These are phyloP conservation scores for Aspergillus udagawae DNA, from an alignment of 2,329 filamentous ascomycete genomes.

Conservation along the genomic window DNA sequence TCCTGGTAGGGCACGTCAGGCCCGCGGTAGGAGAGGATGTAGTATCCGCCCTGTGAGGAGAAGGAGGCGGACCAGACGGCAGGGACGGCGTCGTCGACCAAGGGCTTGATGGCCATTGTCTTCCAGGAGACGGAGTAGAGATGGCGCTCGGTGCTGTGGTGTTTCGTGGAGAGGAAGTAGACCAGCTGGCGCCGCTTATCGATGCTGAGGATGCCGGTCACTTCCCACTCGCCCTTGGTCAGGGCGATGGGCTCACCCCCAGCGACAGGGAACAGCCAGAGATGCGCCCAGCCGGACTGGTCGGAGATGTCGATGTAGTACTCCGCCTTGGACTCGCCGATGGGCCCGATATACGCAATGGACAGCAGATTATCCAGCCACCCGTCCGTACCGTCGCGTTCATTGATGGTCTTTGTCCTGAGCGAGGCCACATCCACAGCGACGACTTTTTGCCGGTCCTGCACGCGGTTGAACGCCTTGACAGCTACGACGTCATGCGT, in stretches of 20 bases:
- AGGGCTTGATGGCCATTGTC: slow-evolving; percentile 49
- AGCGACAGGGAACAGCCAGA: slow-evolving; percentile 60
- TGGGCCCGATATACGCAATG: slow-evolving; percentile 43
- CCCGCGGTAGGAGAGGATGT: slow-evolving; percentile 61
- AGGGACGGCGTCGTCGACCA: slow-evolving; percentile 58
- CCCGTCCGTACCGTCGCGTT: slow-evolving; percentile 56
- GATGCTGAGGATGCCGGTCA: slow-evolving; percentile 56
- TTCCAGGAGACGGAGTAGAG: slow-evolving; percentile 62
- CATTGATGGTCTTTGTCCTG: slow-evolving; percentile 47
- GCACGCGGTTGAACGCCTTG: slow-evolving; percentile 65
- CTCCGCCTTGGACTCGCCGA: slow-evolving; percentile 28
- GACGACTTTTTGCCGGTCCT: slow-evolving; percentile 61
- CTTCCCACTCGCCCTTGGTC: slow-evolving; percentile 65
- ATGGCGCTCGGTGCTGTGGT: slow-evolving; percentile 64
- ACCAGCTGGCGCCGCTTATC: slow-evolving; percentile 54
- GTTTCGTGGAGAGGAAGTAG: slow-evolving; percentile 63
- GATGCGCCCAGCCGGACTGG: slow-evolving; percentile 60
- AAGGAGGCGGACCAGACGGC: slow-evolving; percentile 64
- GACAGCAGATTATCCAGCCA: slow-evolving; percentile 56
- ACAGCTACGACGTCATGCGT: slow-evolving; percentile 59
- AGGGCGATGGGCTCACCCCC: slow-evolving; percentile 54
- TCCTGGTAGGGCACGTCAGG: slow-evolving; percentile 68
- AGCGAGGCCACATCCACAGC: slow-evolving; percentile 52
- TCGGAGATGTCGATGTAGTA: slow-evolving; percentile 68
- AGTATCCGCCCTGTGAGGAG: slow-evolving; percentile 59